Evolutionary conservation across 176 grass and related monocot genomes (phyloP), one percentile per base, ranked within the genome.

Genomic region (Panicum miliaceum): DNA sequence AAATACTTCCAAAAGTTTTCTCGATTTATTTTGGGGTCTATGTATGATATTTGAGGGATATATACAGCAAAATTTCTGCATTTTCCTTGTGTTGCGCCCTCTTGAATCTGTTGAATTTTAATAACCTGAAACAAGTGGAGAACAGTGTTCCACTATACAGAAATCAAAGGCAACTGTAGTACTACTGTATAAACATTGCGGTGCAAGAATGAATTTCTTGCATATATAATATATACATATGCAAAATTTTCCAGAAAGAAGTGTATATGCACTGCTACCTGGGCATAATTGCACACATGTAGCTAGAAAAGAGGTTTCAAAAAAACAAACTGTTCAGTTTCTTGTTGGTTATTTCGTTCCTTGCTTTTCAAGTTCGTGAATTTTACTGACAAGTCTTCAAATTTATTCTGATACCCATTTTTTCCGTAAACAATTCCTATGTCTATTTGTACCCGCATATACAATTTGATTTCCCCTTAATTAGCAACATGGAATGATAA

Each of bases 401-500:
- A 54, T 43, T 43, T 57, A 25, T 64, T 79, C 10, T 41, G 20
- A 10, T 6, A 37, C 20, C 3, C 12, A 14, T 38, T 54, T 16
- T 32, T 82, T 29, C 3, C 22, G 22, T 71, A 32, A 3, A 40
- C 6, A 16, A 47, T 78, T 40, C 18, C 2, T 64, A 22, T 6
- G 1, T 36, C 27, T 53, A 61, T 1, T 25, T 19, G 20, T 60
- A 11, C 4, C 23, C 0, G 43, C n/a, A n/a, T 50, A 41, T 40
- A 38, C 37, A 10, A 41, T 47, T 64, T 45, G 16, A 62, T n/a
- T 77, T 76, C 12, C 16, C 9, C 9, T n/a, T 76, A 51, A 78
- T 56, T 70, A 14, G 32, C 32, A 76, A 14, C 84, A 87, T 90
- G 75, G 50, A 74, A 86, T 90, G 77, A 74, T 43, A 83, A 48